Evolutionary conservation across 2,329 filamentous ascomycete genomes (phyloP), one percentile per base, ranked within the genome.

Genomic region (Decorospora gaudefroyi): DNA sequence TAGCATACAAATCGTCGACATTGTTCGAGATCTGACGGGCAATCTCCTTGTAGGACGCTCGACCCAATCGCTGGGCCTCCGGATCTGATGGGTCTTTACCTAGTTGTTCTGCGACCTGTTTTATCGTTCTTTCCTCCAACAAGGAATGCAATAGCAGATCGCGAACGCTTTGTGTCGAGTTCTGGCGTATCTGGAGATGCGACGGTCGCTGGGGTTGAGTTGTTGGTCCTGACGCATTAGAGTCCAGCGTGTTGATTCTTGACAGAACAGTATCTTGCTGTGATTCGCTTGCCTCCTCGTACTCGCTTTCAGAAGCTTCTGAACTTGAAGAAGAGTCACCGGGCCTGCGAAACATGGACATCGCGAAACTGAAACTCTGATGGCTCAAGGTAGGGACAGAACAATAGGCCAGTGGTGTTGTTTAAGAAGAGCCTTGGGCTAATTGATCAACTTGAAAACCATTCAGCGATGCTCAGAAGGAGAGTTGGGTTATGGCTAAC

Each of bases 131-230:
- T 30, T 75, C 70, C 55, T 77, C 75, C 1, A 78, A 60, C 15
- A 78, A 49, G 2, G 75, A 69, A 53, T 76, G 74, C 4, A 78
- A 51, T 8, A 76, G 49, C 10, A 74, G 52, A 40, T 75, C 69
- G 13, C 60, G 63, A 21, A 69, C 49, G 34, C 63, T 53, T 22
- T 61, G 52, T 6, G 54, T 48, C 11, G 61, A 66, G 26, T 49
- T 60, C 25, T 57, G 53, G 27, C 55, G 49, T 32, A 55, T 19
- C 6, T 53, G 52, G 16, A 55, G 30, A 25, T 42, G 40, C 16
- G 42, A 51, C 21, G 51, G 55, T 7, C 45, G 36, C 15, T 41
- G 46, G 11, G 51, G 19, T 15, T 47, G 44, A 21, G 37, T 21
- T 17, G 47, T 34, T 18, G 44, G 41, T 28, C 49, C 56, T 18